Percentiles rank a stretch among this genome's conserved stretches.
Conservation (phyloP, 805 yeast genomes). For the Metschnikowia drakensbergensis region DNA sequence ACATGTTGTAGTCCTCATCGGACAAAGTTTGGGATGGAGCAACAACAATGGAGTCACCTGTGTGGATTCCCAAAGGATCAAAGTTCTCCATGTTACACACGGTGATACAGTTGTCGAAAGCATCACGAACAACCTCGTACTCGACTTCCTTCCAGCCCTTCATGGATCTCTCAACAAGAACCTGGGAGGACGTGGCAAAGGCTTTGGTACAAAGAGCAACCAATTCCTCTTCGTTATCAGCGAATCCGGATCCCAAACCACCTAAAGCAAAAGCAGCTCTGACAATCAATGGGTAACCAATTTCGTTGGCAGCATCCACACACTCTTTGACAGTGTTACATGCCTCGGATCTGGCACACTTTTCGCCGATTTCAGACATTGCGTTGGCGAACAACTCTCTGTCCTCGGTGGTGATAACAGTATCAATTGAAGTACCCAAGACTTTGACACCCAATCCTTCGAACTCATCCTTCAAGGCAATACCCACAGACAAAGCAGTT, state of each 20-base stretch:
- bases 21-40: conserved; percentile 98
- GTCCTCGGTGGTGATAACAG: conserved; percentile 96
- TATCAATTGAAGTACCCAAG: conserved; percentile 93
- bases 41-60: conserved; percentile 98
- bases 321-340: conserved; percentile 82
- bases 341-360: conserved; percentile 91
- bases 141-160: conserved; percentile 99
- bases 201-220: conserved; percentile 84
- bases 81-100: conserved; percentile 99
- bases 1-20: conserved; percentile 96
- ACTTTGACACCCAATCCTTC: conserved; percentile 89
- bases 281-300: conserved; percentile 93
- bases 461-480: conserved; percentile 91
- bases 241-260: conserved; percentile 98
- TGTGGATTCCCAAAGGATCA: conserved; percentile 97
- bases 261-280: conserved; percentile 98
- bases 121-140: conserved; percentile 98
- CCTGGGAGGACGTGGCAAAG: conserved; percentile 94
- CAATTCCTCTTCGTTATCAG: conserved; percentile 80
- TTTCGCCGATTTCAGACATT: conserved; percentile 92
- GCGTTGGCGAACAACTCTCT: conserved; percentile 93
- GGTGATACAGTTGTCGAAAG: conserved; percentile 94
- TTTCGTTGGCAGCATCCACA: conserved; percentile 72
- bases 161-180: conserved; percentile 91
- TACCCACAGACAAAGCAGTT: conserved; percentile 96